phyloP scores from a whole-genome alignment of 2,329 filamentous ascomycete genomes.

The Helotiales sp. region DNA sequence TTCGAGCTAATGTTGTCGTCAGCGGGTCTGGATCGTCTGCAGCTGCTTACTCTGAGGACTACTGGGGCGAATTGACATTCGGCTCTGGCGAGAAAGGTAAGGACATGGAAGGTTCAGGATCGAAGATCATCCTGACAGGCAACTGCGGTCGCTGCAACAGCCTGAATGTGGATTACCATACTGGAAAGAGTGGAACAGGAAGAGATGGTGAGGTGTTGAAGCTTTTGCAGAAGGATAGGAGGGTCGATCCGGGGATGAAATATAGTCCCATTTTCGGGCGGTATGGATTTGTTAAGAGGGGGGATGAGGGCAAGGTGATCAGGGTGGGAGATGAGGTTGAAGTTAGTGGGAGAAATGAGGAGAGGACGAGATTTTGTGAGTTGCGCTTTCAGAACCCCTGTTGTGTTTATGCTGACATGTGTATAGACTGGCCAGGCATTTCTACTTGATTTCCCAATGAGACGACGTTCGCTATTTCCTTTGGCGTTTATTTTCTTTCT shows the following conservation, averaged over 20 bases:
- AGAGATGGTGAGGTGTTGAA: conserved; percentile 68
- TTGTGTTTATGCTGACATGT: background rate
- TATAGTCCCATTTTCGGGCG: conserved; percentile 75
- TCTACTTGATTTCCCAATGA: conserved; percentile 9
- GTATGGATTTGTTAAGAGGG: conserved; percentile 64
- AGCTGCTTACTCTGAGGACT: conserved; percentile 70
- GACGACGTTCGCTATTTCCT: background rate
- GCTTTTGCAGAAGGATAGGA: conserved; percentile 70
- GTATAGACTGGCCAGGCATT: conserved; percentile 18
- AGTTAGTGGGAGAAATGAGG: conserved; percentile 49
- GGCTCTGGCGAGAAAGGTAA: background rate
- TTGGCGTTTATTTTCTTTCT: background rate
- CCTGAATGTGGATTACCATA: conserved; percentile 73
- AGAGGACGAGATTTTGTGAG: conserved; percentile 55
- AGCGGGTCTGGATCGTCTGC: conserved; percentile 56
- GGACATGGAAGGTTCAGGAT: conserved; percentile 9
- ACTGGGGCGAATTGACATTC: conserved; percentile 55
- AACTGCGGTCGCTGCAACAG: conserved; percentile 73
- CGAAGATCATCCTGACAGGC: conserved; percentile 62
- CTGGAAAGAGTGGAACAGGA: conserved; percentile 61
- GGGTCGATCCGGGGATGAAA: conserved; percentile 71
- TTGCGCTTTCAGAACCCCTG: conserved; percentile 32
- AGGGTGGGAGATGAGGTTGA: conserved; percentile 54
- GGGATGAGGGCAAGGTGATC: conserved; percentile 44
- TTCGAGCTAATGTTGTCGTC: conserved; percentile 75